These are phyloP conservation scores for Aspergillus sp. DNA, from an alignment of 2,329 filamentous ascomycete species.

Conservation along the genomic window DNA sequence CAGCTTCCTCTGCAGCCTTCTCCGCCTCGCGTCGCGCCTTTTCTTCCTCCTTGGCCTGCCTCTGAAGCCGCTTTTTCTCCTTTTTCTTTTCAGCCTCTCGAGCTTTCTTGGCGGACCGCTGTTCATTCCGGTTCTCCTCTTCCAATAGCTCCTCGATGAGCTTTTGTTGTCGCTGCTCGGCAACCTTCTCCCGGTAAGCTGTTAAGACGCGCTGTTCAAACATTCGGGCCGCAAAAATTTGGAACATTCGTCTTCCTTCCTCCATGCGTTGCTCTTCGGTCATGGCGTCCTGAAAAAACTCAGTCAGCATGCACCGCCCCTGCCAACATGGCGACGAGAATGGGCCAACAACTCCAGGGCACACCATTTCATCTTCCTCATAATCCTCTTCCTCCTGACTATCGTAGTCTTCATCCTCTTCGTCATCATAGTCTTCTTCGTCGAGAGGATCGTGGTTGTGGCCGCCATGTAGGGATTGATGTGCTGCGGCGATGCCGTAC, in stretches of 20 bases:
- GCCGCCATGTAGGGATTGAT: constrained; percentile 56
- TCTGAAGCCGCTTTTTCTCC: constrained; percentile 85
- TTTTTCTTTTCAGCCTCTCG: constrained; percentile 93
- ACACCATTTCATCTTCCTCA: constrained; percentile 60
- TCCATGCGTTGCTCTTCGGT: constrained; percentile 99
- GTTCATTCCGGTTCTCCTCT: constrained; percentile 66
- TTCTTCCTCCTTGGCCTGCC: constrained; percentile 82
- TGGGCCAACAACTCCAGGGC: constrained; percentile 12
- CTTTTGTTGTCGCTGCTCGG: constrained; percentile 81
- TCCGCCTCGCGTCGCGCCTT: constrained; percentile 82
- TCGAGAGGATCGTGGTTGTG: constrained; percentile 73
- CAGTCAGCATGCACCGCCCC: constrained; percentile 27
- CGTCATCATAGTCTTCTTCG: constrained; percentile 65
- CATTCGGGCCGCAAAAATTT: constrained; percentile 98
- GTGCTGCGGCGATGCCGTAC: constrained; percentile 54
- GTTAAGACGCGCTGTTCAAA: constrained; percentile 95
- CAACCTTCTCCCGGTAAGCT: constrained; percentile 96
- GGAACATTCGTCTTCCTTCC: constrained; percentile 96
- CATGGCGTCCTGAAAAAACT: constrained; percentile 70
- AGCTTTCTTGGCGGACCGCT: constrained; percentile 85
- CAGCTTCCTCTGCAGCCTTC: constrained; percentile 78
- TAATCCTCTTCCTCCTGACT: constrained; percentile 59
- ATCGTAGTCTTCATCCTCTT: constrained; percentile 60
- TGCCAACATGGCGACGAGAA: not conserved
- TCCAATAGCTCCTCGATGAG: constrained; percentile 87